Evolutionary conservation across 163 green algal genomes (phyloP), one percentile per base, ranked within the genome.

Genomic region (Scenedesmus sp.): DNA sequence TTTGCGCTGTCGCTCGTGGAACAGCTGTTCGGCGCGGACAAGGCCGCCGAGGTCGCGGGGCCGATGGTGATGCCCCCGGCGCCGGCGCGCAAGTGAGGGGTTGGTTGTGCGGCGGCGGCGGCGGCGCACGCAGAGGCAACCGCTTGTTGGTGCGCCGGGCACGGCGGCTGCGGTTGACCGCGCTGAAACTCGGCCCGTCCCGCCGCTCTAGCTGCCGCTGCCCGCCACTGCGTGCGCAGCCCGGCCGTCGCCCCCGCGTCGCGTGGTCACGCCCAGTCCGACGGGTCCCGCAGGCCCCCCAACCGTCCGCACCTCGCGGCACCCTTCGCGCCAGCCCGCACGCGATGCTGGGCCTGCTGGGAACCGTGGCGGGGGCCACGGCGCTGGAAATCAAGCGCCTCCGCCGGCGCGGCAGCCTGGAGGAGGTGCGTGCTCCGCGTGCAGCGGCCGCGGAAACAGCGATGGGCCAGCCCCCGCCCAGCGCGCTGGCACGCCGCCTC

Each of bases 21-120:
- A 85, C 69, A 91, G 70, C 83, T 99, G 62, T 98, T 91, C 77
- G 94, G 94, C 2, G 70, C 88, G 26, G 93, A 97, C 31, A 97
- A 97, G 85, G 84, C 87, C 69, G 53, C 83, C 33, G 87, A 95
- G 63, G 93, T 99, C 53, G 96, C 94, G 3, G 86, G 77, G 22
- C 93, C 94, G 29, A 98, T 98, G 94, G 92, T 97, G 2, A 91
- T 96, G 89, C n/a, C n/a, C n/a, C n/a, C n/a, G n/a, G n/a, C n/a
- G n/a, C n/a, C n/a, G n/a, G n/a, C n/a, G n/a, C n/a, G n/a, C n/a
- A n/a, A n/a, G n/a, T n/a, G n/a, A n/a, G n/a, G n/a, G n/a, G n/a
- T n/a, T n/a, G n/a, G n/a, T 22, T 72, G 24, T 72, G 63, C 57
- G 15, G 26, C 24, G 10, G 14, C 24, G 26, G n/a, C 54, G 36